Conservation (phyloP, 768 basidiomycete species). For the Boletus subparvulus region DNA sequence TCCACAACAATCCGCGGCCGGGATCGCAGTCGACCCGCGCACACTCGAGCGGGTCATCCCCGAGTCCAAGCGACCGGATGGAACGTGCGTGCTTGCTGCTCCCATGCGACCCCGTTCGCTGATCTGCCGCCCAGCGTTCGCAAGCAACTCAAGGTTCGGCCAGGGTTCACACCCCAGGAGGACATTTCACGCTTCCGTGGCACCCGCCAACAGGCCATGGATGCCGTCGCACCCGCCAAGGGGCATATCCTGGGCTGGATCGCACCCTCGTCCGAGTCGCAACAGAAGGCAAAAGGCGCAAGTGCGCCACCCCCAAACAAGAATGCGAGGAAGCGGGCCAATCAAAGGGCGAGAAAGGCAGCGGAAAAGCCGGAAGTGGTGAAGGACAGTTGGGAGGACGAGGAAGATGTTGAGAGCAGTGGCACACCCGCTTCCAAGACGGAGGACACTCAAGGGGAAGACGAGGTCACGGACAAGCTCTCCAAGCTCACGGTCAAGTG, state of each 20-base stretch:
- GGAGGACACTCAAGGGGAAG: conserved; percentile 23
- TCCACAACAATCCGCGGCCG: conserved; percentile 67
- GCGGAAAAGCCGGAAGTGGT: conserved; percentile 45
- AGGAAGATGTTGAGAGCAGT: conserved; percentile 48
- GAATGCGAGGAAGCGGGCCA: conserved; percentile 80
- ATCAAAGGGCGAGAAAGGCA: conserved; percentile 67
- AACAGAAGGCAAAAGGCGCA: conserved; percentile 31
- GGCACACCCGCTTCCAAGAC: conserved; percentile 25
- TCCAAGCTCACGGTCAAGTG: conserved; percentile 59
- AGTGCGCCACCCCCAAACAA: conserved; percentile 55
- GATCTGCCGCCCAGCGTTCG: conserved; percentile 54
- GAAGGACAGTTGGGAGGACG: conserved; percentile 80
- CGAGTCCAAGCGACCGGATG: conserved; percentile 77
- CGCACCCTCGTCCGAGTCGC: conserved; percentile 51
- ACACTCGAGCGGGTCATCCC: conserved; percentile 89
- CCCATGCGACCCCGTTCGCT: conserved; percentile 7
- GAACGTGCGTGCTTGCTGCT: conserved; percentile 55
- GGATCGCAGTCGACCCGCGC: conserved; percentile 82
- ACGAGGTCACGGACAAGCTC: conserved; percentile 48
- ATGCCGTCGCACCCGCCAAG: conserved; percentile 61
- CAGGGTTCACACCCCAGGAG: conserved; percentile 93
- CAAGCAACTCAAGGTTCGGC: conserved; percentile 86
- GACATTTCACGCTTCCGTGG: conserved; percentile 87
- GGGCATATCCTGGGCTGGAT: conserved; percentile 85
- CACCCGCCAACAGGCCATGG: conserved; percentile 71